phyloP scores from a whole-genome alignment of 106 monocot genomes.

The Platanthera zijinensis region DNA sequence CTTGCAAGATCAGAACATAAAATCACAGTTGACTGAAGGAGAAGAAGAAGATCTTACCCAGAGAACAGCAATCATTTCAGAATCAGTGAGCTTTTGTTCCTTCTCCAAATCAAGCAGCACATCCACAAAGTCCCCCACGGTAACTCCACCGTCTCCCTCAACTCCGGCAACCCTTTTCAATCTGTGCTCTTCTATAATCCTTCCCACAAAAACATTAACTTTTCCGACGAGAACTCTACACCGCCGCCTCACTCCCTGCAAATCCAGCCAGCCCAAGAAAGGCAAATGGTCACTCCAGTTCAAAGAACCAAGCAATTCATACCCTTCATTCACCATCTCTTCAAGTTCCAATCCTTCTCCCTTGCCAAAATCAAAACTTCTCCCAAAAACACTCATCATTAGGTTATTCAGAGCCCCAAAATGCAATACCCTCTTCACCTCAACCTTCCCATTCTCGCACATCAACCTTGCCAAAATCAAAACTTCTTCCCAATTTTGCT shows the following conservation, averaged over 20 bases:
- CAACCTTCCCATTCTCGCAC: conserved; percentile 16
- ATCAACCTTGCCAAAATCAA: no score
- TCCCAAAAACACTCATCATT: conserved; percentile 25
- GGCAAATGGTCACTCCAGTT: conserved; percentile 31
- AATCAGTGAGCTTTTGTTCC: conserved; percentile 16
- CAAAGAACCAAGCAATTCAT: conserved; percentile 21
- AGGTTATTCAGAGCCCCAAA: conserved; percentile 22
- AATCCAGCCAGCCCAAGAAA: conserved; percentile 20
- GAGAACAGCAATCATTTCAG: conserved; percentile 21
- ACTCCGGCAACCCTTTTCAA: not conserved
- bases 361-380: conserved; percentile 13
- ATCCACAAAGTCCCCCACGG: conserved; percentile 11
- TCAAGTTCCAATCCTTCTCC: conserved; percentile 8
- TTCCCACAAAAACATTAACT: conserved; percentile 16
- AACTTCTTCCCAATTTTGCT: no score
- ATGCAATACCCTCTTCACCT: conserved; percentile 22
- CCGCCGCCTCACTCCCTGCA: conserved; percentile 23
- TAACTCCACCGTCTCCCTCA: no score
- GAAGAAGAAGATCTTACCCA: conserved; percentile 10
- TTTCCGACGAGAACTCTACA: conserved; percentile 1
- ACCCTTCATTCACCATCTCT: conserved; percentile 17
- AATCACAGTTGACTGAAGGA: not conserved
- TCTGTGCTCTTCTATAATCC: conserved; percentile 42
- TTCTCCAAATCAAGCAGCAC: conserved; percentile 18
- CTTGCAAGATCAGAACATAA: not conserved